A percentile compares a stretch with the other conserved stretches of the same genome.
phyloP scores from a whole-genome alignment of 176 grass and related monocot genomes.

The Saccharum officinarum region DNA sequence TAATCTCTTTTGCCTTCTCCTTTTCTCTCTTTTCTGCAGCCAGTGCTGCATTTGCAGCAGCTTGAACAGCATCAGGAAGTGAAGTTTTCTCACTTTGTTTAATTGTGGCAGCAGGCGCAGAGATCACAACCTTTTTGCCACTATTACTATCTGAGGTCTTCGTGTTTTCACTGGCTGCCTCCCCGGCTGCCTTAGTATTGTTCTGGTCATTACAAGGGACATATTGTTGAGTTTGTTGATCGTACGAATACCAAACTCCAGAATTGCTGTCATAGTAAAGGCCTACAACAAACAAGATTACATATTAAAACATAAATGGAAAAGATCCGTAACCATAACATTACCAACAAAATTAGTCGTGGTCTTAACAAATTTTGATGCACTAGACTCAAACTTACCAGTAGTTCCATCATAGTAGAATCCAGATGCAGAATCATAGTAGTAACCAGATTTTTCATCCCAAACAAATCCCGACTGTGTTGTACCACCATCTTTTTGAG shows the following conservation, averaged over 20 bases:
- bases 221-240: conserved; percentile 93
- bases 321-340: not conserved
- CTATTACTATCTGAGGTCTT: conserved; percentile 60
- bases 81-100: conserved; percentile 82
- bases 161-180: conserved; percentile 42
- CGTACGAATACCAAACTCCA: conserved; percentile 82
- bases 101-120: conserved; percentile 78
- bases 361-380: not conserved
- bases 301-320: not conserved
- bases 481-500: conserved; percentile 50
- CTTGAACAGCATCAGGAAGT: conserved; percentile 85
- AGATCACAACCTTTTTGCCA: conserved; percentile 88
- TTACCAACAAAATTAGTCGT: conserved; percentile 7
- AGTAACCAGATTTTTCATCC: conserved; percentile 99
- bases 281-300: conserved; percentile 54
- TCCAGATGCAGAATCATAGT: conserved; percentile 95
- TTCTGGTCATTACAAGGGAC: conserved; percentile 68
- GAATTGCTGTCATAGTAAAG: conserved; percentile 97
- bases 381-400: conserved; percentile 47
- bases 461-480: conserved; percentile 94
- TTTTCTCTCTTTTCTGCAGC: conserved; percentile 99
- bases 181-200: conserved; percentile 54
- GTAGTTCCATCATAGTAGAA: conserved; percentile 99
- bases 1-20: conserved; percentile 93
- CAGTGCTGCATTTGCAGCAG: conserved; percentile 89